phyloP scores from a whole-genome alignment of 2,329 filamentous ascomycete species.

The Colletotrichum sp. region DNA sequence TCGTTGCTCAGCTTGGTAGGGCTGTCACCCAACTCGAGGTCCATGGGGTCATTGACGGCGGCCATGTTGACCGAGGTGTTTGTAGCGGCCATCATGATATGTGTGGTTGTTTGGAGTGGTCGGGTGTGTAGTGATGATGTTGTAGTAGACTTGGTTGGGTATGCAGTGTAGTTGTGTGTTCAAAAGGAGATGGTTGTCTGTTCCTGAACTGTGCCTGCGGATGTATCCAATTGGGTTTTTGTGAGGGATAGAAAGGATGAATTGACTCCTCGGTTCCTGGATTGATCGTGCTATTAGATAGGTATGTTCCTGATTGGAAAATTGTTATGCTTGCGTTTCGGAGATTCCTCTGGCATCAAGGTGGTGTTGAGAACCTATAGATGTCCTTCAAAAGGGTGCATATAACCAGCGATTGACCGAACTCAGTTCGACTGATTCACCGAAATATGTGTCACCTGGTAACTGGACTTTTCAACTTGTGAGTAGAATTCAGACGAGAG shows the following conservation, averaged over 20 bases:
- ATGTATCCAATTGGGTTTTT: neutral
- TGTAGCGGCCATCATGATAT: neutral
- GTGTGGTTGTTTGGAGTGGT: neutral
- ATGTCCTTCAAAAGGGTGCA: neutral
- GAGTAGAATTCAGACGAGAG: neutral
- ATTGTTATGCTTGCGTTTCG: neutral
- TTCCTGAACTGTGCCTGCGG: neutral
- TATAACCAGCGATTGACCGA: neutral
- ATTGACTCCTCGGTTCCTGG: neutral
- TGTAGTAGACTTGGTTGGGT: neutral
- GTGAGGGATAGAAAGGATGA: neutral
- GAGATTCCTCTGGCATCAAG: neutral
- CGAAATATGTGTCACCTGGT: neutral
- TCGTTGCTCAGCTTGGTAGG: neutral
- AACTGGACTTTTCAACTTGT: neutral
- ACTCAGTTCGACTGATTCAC: neutral
- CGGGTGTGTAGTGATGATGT: neutral
- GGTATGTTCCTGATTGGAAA: neutral
- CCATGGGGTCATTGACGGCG: neutral
- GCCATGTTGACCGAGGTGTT: neutral
- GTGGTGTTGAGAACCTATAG: neutral
- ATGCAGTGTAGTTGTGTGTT: neutral
- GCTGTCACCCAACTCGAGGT: neutral
- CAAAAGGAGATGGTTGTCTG: neutral
- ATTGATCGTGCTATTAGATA: neutral